phyloP scores from a whole-genome alignment of 331 rosid genomes.

The Arachis monticola region DNA sequence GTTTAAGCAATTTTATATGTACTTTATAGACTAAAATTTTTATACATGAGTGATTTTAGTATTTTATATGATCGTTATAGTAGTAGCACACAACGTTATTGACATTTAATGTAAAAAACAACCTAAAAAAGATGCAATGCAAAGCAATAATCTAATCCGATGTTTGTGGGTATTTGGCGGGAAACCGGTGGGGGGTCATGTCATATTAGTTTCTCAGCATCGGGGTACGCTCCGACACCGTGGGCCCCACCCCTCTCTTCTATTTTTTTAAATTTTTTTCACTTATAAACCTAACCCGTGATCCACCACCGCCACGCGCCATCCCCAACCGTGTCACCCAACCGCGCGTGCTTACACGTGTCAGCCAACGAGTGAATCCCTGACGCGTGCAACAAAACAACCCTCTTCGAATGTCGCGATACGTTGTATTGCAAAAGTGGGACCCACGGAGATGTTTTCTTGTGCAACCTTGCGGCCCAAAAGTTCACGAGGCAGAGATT shows the following conservation, averaged over 20 bases:
- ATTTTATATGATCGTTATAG: no score
- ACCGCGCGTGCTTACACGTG: conserved; percentile 14
- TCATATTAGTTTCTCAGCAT: conserved; percentile 46
- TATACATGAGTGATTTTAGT: no score
- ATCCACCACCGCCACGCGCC: conserved; percentile 33
- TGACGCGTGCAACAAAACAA: conserved; percentile 2
- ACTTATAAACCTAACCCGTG: conserved; percentile 42
- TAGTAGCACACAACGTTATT: no score
- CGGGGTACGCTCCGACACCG: conserved; percentile 47
- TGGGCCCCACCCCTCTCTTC: conserved; percentile 41
- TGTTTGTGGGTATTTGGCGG: conserved; percentile 46
- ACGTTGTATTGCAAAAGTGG: conserved; percentile 27
- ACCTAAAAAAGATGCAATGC: no score
- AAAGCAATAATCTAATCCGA: no score
- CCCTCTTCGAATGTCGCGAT: background rate
- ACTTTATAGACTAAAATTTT: background rate
- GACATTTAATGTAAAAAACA: no score
- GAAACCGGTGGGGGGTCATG: conserved; percentile 42
- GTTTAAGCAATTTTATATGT: no score
- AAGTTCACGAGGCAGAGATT: conserved; percentile 48
- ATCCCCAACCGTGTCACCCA: background rate
- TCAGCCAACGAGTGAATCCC: background rate
- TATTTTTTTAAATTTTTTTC: background rate
- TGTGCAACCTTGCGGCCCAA: conserved; percentile 43
- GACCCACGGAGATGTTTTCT: conserved; percentile 24